Percentiles rank a stretch among this genome's conserved stretches.
Evolutionary conservation across 176 grass and related monocot species (phyloP).

Genomic region (Triticum turgidum): DNA sequence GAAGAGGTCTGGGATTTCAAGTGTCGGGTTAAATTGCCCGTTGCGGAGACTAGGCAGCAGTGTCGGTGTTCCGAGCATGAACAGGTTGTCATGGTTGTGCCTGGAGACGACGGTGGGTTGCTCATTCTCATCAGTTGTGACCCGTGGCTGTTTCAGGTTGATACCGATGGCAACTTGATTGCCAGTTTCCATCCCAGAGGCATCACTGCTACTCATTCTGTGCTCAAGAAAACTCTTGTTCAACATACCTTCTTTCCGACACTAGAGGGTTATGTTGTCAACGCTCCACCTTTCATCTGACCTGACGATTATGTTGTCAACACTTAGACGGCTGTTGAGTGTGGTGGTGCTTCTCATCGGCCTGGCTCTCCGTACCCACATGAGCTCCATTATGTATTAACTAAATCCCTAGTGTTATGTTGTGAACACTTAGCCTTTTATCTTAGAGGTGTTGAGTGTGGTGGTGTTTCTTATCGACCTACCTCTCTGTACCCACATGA

Average conservation of each 20-base stretch:
- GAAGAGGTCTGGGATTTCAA: neutral
- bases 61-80: too few relatives aligned
- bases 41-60: neutral
- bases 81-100: neutral
- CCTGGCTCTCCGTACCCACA: neutral
- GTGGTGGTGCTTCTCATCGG: neutral
- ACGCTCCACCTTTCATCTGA: neutral
- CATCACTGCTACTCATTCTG: neutral
- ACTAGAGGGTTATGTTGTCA: neutral
- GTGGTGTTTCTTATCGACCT: neutral
- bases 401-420: too few relatives aligned
- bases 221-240: neutral
- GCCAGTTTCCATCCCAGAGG: neutral
- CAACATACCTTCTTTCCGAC: neutral
- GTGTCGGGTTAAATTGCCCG: neutral
- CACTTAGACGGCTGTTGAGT: neutral
- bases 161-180: neutral
- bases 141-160: neutral
- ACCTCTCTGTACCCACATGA: neutral
- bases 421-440: too few relatives aligned
- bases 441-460: neutral
- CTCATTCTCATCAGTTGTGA: neutral
- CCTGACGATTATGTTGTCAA: neutral
- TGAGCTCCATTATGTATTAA: too few relatives aligned
- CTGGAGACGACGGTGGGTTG: neutral